Conservation (phyloP, 2,329 filamentous ascomycete genomes). For the Fusarium burgessii region DNA sequence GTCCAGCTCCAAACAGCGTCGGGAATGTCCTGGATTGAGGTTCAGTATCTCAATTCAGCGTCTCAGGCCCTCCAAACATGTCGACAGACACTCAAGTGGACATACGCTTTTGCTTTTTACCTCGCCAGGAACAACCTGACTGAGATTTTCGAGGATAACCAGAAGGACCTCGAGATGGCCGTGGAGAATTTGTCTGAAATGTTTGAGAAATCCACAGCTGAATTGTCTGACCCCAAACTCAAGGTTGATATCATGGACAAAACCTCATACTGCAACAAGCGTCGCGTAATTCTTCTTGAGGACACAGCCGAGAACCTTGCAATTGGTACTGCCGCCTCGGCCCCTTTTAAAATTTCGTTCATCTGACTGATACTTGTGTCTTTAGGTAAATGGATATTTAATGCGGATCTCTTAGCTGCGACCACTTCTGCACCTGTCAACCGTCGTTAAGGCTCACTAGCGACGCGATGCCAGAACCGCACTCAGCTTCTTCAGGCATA, state of each 20-base stretch:
- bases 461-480: neutral
- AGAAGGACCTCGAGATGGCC: conserved; percentile 96
- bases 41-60: conserved; percentile 94
- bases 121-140: conserved; percentile 95
- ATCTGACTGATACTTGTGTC: conserved; percentile 41
- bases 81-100: conserved; percentile 99
- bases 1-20: conserved; percentile 92
- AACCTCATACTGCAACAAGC: conserved; percentile 95
- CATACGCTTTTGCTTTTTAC: conserved; percentile 98
- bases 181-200: conserved; percentile 98
- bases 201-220: conserved; percentile 96
- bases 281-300: conserved; percentile 87
- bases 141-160: conserved; percentile 98
- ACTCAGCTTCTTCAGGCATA: neutral
- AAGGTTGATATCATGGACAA: conserved; percentile 99
- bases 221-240: conserved; percentile 85
- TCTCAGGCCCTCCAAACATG: conserved; percentile 95
- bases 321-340: conserved; percentile 68
- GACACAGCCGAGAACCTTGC: conserved; percentile 94
- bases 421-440: conserved; percentile 40
- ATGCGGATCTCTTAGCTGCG: conserved; percentile 45
- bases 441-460: conserved; percentile 33
- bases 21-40: conserved; percentile 98
- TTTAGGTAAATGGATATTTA: conserved; percentile 62
- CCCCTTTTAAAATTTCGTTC: neutral